These are phyloP conservation scores for Aspergillus sp. DNA, from an alignment of 2,329 filamentous ascomycete genomes.

Conservation along the genomic window DNA sequence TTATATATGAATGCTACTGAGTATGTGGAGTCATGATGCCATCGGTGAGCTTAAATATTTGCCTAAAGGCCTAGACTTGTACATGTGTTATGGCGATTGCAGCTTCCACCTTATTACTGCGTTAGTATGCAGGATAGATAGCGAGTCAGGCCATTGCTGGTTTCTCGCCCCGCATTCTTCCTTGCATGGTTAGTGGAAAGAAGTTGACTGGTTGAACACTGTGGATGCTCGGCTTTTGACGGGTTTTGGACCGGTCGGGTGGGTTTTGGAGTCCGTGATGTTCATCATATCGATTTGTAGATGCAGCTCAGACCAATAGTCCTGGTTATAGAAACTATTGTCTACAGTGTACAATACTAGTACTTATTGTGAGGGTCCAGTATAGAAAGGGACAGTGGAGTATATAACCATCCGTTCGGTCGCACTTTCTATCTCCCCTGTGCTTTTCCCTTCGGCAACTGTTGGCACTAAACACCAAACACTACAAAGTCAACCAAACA, in stretches of 20 bases:
- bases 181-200: neutral
- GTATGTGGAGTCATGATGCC: constrained; percentile 7
- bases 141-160: neutral
- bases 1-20: constrained; percentile 1
- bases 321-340: too few relatives aligned
- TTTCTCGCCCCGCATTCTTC: neutral
- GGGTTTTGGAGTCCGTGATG: neutral
- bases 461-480: neutral
- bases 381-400: neutral
- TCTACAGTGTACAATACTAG: too few relatives aligned
- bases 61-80: neutral
- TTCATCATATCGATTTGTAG: neutral
- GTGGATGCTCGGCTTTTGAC: constrained; percentile 6
- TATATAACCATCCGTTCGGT: too few relatives aligned
- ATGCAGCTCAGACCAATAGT: neutral
- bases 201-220: neutral
- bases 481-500: neutral
- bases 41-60: neutral
- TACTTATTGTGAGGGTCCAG: neutral
- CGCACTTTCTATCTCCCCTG: too few relatives aligned
- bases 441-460: neutral
- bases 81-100: too few relatives aligned
- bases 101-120: neutral
- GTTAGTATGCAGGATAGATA: neutral
- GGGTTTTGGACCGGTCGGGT: constrained; percentile 11